Conservation (phyloP, 177 flowering plant species). For the Vitis hybrid region DNA sequence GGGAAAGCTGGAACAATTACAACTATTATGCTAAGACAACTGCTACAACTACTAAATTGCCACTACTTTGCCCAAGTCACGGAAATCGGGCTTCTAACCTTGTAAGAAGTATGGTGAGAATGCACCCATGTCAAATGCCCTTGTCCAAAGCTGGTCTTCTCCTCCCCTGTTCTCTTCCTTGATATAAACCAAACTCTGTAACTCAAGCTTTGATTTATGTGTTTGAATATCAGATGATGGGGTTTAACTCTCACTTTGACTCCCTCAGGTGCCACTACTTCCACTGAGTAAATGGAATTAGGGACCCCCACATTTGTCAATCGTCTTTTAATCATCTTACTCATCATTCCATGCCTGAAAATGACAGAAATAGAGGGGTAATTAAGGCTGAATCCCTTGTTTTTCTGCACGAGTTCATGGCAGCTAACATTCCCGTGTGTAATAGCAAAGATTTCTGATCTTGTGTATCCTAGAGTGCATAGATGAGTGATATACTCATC, state of each 20-base stretch:
- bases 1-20: not conserved
- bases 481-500: slow-evolving; percentile 75
- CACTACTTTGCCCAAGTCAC: slow-evolving; percentile 63
- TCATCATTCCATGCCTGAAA: slow-evolving; percentile 49
- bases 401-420: slow-evolving; percentile 40
- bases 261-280: slow-evolving; percentile 74
- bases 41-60: not conserved
- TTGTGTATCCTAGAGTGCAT: slow-evolving; percentile 69
- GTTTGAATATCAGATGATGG: slow-evolving; percentile 47
- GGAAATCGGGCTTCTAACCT: slow-evolving; percentile 79
- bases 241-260: slow-evolving; percentile 73
- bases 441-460: slow-evolving; percentile 59
- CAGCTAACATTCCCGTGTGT: slow-evolving; percentile 85
- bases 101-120: slow-evolving; percentile 25
- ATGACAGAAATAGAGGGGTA: slow-evolving; percentile 81
- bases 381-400: slow-evolving; percentile 77
- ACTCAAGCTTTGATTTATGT: slow-evolving; percentile 52
- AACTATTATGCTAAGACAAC: not conserved
- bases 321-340: slow-evolving; percentile 48
- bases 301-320: slow-evolving; percentile 84
- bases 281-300: slow-evolving; percentile 71
- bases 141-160: slow-evolving; percentile 32
- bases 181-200: slow-evolving; percentile 68
- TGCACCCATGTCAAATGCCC: slow-evolving; percentile 82
- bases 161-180: slow-evolving; percentile 30